Percentiles rank a stretch among this genome's conserved stretches.
Evolutionary conservation across 352 stramenopile genomes (phyloP).

Genomic region (Peronospora destructor): DNA sequence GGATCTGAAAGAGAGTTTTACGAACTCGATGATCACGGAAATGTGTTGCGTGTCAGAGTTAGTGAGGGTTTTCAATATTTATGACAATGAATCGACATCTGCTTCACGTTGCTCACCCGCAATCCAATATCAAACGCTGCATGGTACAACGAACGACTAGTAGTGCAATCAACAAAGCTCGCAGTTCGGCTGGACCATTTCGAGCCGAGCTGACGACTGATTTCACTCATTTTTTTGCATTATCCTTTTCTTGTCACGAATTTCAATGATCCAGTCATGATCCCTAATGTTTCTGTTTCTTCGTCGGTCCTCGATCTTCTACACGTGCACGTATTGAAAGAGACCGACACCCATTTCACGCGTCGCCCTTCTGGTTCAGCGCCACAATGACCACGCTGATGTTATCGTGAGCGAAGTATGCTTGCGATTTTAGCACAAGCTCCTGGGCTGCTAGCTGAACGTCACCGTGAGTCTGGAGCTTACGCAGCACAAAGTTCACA

Average conservation of each 20-base stretch:
- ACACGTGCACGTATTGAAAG: slow-evolving; percentile 3
- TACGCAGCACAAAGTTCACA: slow-evolving; percentile 87
- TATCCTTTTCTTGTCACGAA: neutral
- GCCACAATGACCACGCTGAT: slow-evolving; percentile 86
- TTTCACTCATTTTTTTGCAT: too few species aligned
- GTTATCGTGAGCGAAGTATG: slow-evolving; percentile 89
- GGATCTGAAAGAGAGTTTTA: neutral
- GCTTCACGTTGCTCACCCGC: neutral
- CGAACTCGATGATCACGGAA: neutral
- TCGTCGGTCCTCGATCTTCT: slow-evolving; percentile 21
- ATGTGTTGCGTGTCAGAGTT: neutral
- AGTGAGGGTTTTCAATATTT: slow-evolving; percentile 24
- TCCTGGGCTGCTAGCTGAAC: slow-evolving; percentile 85
- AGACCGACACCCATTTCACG: slow-evolving; percentile 26
- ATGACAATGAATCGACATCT: slow-evolving; percentile 15
- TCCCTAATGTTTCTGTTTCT: slow-evolving; percentile 17
- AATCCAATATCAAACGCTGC: too few species aligned
- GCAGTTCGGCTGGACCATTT: too few species aligned
- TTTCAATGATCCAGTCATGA: neutral
- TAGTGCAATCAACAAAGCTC: too few species aligned
- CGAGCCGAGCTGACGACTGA: too few species aligned
- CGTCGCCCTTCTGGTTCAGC: slow-evolving; percentile 59
- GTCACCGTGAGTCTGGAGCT: slow-evolving; percentile 82
- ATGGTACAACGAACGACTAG: too few species aligned
- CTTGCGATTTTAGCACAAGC: slow-evolving; percentile 81